Percentiles rank a stretch among this genome's conserved stretches.
Evolutionary conservation across 441 rosid genomes (phyloP).

Genomic region (Rhodomyrtus psidioides): DNA sequence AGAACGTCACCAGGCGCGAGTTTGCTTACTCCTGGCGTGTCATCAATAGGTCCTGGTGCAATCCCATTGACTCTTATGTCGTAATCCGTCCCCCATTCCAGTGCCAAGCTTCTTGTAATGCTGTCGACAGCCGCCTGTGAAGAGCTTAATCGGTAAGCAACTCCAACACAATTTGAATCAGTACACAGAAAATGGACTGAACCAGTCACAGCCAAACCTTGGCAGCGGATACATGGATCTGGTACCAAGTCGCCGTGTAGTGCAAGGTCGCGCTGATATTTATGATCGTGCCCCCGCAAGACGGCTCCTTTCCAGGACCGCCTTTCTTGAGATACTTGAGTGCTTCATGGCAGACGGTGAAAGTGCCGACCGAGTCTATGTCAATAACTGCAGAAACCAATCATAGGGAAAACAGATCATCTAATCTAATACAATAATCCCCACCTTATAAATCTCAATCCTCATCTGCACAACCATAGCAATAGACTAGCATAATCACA

Average conservation of each 20-base stretch:
- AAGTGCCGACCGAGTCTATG: slow-evolving; percentile 25
- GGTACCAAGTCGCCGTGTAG: slow-evolving; percentile 26
- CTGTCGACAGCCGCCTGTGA: slow-evolving; percentile 27
- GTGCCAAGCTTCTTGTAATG: slow-evolving; percentile 25
- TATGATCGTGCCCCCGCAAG: slow-evolving; percentile 13
- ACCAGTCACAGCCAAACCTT: slow-evolving; percentile 4
- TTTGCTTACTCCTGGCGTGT: slow-evolving; percentile 21
- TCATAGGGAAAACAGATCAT: neutral
- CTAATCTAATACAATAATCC: neutral
- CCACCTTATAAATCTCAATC: neutral
- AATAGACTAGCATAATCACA: neutral
- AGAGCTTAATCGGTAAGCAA: neutral
- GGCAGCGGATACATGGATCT: slow-evolving; percentile 25
- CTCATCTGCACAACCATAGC: neutral
- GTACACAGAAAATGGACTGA: neutral
- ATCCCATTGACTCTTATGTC: slow-evolving; percentile 23
- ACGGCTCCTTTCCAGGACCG: slow-evolving; percentile 12
- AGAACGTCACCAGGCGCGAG: slow-evolving; percentile 14
- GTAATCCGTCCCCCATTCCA: slow-evolving; percentile 28
- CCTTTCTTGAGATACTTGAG: slow-evolving; percentile 21
- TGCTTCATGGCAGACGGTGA: slow-evolving; percentile 23
- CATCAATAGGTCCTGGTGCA: slow-evolving; percentile 24
- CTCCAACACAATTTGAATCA: neutral
- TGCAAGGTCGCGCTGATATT: slow-evolving; percentile 19
- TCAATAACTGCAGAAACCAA: slow-evolving; percentile 18